A percentile compares a stretch with the other conserved stretches of the same genome.
These are phyloP conservation scores for Asterochloris sp. DNA, from an alignment of 139 green algal genomes.

Conservation along the genomic window DNA sequence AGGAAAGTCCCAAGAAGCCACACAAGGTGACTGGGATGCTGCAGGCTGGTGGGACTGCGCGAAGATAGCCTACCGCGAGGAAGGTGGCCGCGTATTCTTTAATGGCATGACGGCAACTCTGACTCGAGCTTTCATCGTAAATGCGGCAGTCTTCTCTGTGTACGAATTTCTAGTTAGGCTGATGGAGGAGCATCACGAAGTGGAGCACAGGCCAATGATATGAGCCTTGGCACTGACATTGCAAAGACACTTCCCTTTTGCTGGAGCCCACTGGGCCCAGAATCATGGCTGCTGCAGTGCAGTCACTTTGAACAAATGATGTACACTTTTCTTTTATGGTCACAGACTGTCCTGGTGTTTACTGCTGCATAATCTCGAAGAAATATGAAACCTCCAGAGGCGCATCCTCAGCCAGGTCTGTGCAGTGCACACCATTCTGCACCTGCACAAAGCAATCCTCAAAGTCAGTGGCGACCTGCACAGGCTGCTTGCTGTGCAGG, in stretches of 20 bases:
- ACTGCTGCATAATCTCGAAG: slow-evolving; percentile 40
- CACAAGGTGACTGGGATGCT: not conserved
- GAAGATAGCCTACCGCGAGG: slow-evolving; percentile 23
- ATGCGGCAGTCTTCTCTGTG: slow-evolving; percentile 42
- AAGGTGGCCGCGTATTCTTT: slow-evolving; percentile 42
- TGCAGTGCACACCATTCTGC: slow-evolving; percentile 79
- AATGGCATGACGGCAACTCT: slow-evolving; percentile 56
- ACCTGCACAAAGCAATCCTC: not conserved
- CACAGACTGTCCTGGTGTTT: too few relatives aligned
- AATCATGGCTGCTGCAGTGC: too few relatives aligned
- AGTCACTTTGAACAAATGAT: too few relatives aligned
- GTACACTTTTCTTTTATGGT: too few relatives aligned
- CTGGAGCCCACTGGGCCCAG: too few relatives aligned
- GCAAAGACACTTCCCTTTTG: too few relatives aligned
- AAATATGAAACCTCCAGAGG: slow-evolving; percentile 68
- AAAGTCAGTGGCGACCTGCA: too few relatives aligned
- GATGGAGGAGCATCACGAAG: not conserved
- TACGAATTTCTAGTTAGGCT: slow-evolving; percentile 35
- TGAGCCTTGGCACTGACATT: too few relatives aligned
- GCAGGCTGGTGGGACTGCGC: slow-evolving; percentile 41
- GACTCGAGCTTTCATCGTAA: slow-evolving; percentile 48
- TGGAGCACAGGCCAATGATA: too few relatives aligned
- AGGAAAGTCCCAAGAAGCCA: too few relatives aligned
- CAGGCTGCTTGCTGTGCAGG: too few relatives aligned
- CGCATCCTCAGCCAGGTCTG: slow-evolving; percentile 76